These are phyloP conservation scores for Tricholoma flavovirens DNA, from an alignment of 768 basidiomycete species.

Conservation along the genomic window DNA sequence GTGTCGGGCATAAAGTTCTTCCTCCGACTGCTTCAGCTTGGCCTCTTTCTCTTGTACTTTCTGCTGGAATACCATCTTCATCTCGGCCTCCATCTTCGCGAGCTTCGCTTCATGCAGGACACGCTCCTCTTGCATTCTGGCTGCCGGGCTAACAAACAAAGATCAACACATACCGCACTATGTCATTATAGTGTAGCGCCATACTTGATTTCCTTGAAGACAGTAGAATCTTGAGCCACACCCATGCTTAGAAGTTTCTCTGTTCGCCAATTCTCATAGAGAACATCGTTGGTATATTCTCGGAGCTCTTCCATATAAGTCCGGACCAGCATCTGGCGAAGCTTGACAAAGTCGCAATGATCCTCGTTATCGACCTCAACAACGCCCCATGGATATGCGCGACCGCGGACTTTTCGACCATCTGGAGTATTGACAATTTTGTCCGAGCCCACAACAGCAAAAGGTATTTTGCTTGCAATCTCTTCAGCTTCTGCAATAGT, in stretches of 20 bases:
- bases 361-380: slow-evolving; percentile 99
- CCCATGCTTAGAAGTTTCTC: slow-evolving; percentile 97
- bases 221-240: slow-evolving; percentile 92
- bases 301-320: slow-evolving; percentile 99
- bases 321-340: slow-evolving; percentile 97
- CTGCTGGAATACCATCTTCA: slow-evolving; percentile 99
- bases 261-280: slow-evolving; percentile 98
- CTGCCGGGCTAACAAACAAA: slow-evolving; percentile 68
- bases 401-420: slow-evolving; percentile 90
- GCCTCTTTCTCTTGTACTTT: slow-evolving; percentile 99
- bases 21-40: slow-evolving; percentile 98
- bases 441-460: slow-evolving; percentile 96
- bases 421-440: slow-evolving; percentile 74
- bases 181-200: slow-evolving; percentile 24
- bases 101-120: slow-evolving; percentile 95
- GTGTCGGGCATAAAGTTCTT: slow-evolving; percentile 97
- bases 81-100: slow-evolving; percentile 99
- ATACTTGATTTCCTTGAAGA: slow-evolving; percentile 99
- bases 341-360: slow-evolving; percentile 99
- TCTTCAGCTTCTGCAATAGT: slow-evolving; percentile 96
- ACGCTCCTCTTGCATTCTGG: slow-evolving; percentile 94
- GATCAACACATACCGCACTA: slow-evolving; percentile 8
- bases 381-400: slow-evolving; percentile 96
- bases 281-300: slow-evolving; percentile 91
- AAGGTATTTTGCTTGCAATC: slow-evolving; percentile 97